Base-by-base conservation (phyloP, 305 asterid species). In the Striga hermonthica region DNA sequence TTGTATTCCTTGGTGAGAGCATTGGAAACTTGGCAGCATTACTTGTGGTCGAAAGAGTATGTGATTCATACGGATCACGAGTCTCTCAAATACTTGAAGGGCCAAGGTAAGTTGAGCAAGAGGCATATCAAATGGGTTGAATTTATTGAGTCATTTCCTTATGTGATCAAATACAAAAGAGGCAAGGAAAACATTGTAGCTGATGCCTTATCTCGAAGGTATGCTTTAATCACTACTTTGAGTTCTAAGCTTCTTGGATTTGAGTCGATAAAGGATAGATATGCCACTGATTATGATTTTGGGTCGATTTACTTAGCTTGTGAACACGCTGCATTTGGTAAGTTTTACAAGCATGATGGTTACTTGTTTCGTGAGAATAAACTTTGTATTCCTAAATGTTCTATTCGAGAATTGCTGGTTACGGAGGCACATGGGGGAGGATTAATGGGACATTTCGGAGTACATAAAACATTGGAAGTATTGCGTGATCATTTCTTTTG, bases 401-500 rank as follows among this genome's bases (percentile, higher is more conserved):
- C 3, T 3, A 39, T 39, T 1, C 44, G 28, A 12, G 55, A 49
- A 9, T 49, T 49, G 3, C 55, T 49, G 5, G 55, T 49, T 3
- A 4, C 9, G 3, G 48, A 43, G 9, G 3, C 48, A 43, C 48
- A 5, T 43, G n/a, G n/a, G n/a, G n/a, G n/a, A n/a, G n/a, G n/a
- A n/a, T n/a, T n/a, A n/a, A n/a, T n/a, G n/a, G n/a, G n/a, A n/a
- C n/a, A n/a, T n/a, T n/a, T n/a, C n/a, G n/a, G n/a, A n/a, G n/a
- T n/a, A n/a, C n/a, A n/a, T n/a, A n/a, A n/a, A n/a, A n/a, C n/a
- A n/a, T n/a, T n/a, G n/a, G n/a, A n/a, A n/a, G n/a, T n/a, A n/a
- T n/a, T n/a, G n/a, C n/a, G n/a, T 38, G 54, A 41, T 3, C 54
- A 60, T 43, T 60, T 60, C 54, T 60, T 8, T 60, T 60, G 40